Percentiles rank a stretch among this genome's conserved stretches.
Conservation (phyloP, 805 yeast genomes). For the Yarrowia hollandica region DNA sequence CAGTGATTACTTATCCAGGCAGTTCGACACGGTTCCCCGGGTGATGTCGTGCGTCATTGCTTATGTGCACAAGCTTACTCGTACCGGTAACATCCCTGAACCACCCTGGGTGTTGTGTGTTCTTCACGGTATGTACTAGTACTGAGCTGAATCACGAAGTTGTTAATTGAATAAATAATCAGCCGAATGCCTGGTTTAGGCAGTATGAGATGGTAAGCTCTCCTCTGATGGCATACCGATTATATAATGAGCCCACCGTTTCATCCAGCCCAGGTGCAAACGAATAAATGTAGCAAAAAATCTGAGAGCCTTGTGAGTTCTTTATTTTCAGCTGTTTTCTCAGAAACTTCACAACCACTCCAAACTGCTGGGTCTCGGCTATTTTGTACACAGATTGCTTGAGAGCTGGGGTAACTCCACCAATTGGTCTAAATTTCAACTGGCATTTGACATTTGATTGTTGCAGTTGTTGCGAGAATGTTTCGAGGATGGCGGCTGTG, state of each 20-base stretch:
- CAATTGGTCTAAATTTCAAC: slow-evolving; percentile 52
- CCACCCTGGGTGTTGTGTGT: too few species aligned
- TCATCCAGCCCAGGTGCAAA: slow-evolving; percentile 47
- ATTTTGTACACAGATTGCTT: slow-evolving; percentile 51
- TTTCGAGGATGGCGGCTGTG: slow-evolving; percentile 37
- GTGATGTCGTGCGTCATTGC: not conserved
- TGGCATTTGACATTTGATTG: slow-evolving; percentile 23
- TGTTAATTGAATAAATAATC: slow-evolving; percentile 9
- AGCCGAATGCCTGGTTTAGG: slow-evolving; percentile 43
- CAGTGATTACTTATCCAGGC: slow-evolving; percentile 3
- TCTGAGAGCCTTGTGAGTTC: slow-evolving; percentile 35
- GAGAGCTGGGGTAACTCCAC: slow-evolving; percentile 53
- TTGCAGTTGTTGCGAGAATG: slow-evolving; percentile 35
- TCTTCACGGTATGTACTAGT: too few species aligned
- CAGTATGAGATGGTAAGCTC: slow-evolving; percentile 41
- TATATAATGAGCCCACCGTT: slow-evolving; percentile 39
- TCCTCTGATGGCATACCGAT: slow-evolving; percentile 37
- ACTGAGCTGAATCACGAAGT: too few species aligned
- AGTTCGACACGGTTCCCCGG: not conserved
- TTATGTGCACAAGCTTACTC: not conserved
- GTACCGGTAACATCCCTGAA: too few species aligned
- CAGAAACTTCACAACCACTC: slow-evolving; percentile 49
- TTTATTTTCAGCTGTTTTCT: slow-evolving; percentile 42
- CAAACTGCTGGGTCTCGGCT: slow-evolving; percentile 48
- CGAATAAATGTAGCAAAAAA: slow-evolving; percentile 45